Percentiles rank a stretch among this genome's conserved stretches.
Conservation (phyloP, 1,139 yeast species). For the Suhomyces maxii region DNA sequence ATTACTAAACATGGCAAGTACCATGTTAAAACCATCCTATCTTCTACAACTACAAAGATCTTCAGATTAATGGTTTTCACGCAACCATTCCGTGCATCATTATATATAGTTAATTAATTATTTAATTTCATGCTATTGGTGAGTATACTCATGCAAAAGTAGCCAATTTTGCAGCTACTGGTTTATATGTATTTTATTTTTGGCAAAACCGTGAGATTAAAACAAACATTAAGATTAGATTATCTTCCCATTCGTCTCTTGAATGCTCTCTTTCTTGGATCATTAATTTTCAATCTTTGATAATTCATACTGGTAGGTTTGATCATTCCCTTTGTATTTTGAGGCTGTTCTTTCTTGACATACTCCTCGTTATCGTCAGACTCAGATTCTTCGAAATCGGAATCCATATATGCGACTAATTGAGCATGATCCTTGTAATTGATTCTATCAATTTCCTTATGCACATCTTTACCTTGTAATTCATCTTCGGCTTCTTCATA, state of each 20-base stretch:
- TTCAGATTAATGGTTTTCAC: too few species aligned
- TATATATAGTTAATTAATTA: too few species aligned
- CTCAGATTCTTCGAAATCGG: conserved; percentile 15
- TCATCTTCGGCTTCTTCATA: conserved; percentile 27
- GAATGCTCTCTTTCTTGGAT: conserved; percentile 33
- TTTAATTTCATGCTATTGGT: too few species aligned
- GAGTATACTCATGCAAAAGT: too few species aligned
- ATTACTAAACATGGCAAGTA: too few species aligned
- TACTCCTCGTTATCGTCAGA: conserved; percentile 26
- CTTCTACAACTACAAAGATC: too few species aligned
- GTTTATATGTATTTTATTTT: too few species aligned
- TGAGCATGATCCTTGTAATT: conserved; percentile 25
- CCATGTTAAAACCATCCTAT: too few species aligned
- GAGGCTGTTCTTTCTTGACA: conserved; percentile 9
- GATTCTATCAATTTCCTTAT: conserved; percentile 35
- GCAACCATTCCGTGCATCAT: too few species aligned
- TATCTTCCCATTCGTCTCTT: conserved; percentile 25
- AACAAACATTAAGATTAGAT: background rate
- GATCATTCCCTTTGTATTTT: conserved; percentile 22
- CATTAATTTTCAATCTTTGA: conserved; percentile 46
- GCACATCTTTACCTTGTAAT: conserved; percentile 39
- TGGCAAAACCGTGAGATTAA: background rate
- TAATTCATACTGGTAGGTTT: conserved; percentile 41
- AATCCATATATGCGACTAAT: conserved; percentile 24
- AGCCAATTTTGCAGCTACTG: too few species aligned